Percentiles rank a stretch among this genome's conserved stretches.
These are phyloP conservation scores for Aureobasidium sp. DNA, from an alignment of 2,329 filamentous ascomycete genomes.

Conservation along the genomic window DNA sequence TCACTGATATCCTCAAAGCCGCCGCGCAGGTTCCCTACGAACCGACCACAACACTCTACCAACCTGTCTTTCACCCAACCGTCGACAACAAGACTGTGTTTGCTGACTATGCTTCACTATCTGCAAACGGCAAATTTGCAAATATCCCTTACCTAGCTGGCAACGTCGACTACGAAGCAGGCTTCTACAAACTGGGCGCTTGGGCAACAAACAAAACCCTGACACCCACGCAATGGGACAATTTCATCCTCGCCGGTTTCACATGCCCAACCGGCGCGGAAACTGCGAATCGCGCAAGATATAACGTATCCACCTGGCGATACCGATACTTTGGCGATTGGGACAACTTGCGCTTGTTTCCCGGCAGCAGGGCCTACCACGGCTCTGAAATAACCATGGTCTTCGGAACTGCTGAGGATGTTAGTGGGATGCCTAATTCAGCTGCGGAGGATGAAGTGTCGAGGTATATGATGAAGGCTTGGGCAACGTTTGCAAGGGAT, in stretches of 20 bases:
- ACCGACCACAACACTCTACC: constrained; percentile 21
- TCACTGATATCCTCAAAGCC: constrained; percentile 16
- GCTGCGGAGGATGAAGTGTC: constrained; percentile 15
- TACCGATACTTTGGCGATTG: constrained; percentile 44
- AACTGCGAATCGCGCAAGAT: constrained; percentile 26
- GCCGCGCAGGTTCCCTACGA: constrained; percentile 16
- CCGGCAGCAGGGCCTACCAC: constrained; percentile 41
- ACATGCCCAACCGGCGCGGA: constrained; percentile 36
- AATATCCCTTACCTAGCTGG: constrained; percentile 35
- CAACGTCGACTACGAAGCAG: constrained; percentile 39
- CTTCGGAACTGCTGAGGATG: constrained; percentile 24
- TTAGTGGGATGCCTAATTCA: constrained; percentile 20
- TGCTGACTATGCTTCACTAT: constrained; percentile 19
- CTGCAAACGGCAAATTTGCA: constrained; percentile 27
- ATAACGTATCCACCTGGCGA: constrained; percentile 34
- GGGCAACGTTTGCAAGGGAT: constrained; percentile 27
- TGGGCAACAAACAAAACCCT: constrained; percentile 33
- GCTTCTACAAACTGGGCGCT: constrained; percentile 37
- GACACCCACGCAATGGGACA: constrained; percentile 26
- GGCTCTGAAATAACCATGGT: constrained; percentile 26
- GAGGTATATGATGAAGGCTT: constrained; percentile 23
- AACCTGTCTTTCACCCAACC: constrained; percentile 21
- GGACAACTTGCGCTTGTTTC: constrained; percentile 39
- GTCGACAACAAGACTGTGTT: constrained; percentile 23
- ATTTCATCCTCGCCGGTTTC: constrained; percentile 17